A percentile compares a stretch with the other conserved stretches of the same genome.
phyloP scores from a whole-genome alignment of 23 red algal species.

The Gracilaria vermiculophylla region DNA sequence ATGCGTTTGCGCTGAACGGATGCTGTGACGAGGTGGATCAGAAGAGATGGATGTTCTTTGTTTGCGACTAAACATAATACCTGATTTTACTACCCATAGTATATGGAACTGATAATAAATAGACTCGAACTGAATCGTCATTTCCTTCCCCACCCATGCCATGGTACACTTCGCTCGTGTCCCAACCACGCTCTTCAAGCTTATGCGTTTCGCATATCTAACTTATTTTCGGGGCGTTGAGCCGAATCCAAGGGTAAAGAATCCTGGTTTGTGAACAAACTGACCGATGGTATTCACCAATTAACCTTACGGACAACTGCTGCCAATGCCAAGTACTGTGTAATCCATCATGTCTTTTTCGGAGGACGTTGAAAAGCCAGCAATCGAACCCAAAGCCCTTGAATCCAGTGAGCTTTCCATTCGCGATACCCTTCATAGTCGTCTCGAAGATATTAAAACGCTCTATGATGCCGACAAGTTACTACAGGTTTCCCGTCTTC shows the following conservation, averaged over 20 bases:
- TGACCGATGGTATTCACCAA: background rate
- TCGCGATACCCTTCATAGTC: background rate
- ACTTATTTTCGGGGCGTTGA: too few species aligned
- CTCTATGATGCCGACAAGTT: constrained; percentile 9
- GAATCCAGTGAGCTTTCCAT: background rate
- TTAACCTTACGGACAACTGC: background rate
- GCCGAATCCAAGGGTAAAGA: too few species aligned
- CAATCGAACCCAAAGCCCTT: background rate
- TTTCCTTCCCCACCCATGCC: background rate
- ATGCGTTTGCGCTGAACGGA: too few species aligned
- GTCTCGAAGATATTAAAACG: constrained; percentile 4
- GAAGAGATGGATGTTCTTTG: too few species aligned
- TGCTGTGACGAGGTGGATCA: too few species aligned
- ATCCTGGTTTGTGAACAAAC: background rate
- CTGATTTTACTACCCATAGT: background rate
- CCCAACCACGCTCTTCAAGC: too few species aligned
- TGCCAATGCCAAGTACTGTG: background rate
- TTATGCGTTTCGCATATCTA: too few species aligned
- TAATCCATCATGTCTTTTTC: background rate
- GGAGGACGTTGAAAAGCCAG: background rate
- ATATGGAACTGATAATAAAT: background rate
- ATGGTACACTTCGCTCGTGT: background rate
- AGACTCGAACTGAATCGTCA: background rate
- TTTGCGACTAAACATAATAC: too few species aligned
- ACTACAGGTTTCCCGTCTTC: background rate